Evolutionary conservation across 2,329 filamentous ascomycete genomes (phyloP).

Genomic region (Pyrenochaeta sp.): DNA sequence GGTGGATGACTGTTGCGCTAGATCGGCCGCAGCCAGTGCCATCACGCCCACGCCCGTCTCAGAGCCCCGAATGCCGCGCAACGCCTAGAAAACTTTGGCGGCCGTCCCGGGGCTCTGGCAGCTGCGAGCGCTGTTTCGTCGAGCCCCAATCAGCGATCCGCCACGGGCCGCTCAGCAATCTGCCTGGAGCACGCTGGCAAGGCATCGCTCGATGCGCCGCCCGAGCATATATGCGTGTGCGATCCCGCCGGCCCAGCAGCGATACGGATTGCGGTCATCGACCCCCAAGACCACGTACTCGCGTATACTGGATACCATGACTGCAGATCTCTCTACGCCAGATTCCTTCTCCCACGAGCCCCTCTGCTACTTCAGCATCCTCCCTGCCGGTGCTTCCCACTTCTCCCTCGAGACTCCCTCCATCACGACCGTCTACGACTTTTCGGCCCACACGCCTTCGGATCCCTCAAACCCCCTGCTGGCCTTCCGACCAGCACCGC

Average conservation of each 20-base stretch:
- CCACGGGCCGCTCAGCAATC: constrained; percentile 7
- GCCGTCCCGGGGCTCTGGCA: constrained; percentile 8
- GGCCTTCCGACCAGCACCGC: constrained; percentile 32
- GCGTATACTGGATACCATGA: constrained; percentile 19
- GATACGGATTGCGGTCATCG: constrained; percentile 17
- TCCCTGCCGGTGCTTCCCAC: constrained; percentile 33
- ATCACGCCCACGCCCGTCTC: constrained; percentile 5
- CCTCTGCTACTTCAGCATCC: constrained; percentile 44
- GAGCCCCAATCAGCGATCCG: constrained; percentile 15
- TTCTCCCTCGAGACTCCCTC: constrained; percentile 44
- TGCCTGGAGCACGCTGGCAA: constrained; percentile 6
- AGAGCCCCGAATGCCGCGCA: constrained; percentile 1
- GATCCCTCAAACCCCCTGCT: constrained; percentile 47
- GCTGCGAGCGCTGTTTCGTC: constrained; percentile 1
- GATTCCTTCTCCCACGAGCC: constrained; percentile 15
- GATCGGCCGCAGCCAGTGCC: too few relatives aligned
- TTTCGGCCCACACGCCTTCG: constrained; percentile 31
- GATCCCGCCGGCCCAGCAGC: constrained; percentile 13
- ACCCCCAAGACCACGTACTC: constrained; percentile 6
- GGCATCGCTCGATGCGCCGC: constrained; percentile 16
- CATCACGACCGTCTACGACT: constrained; percentile 27
- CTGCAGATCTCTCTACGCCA: constrained; percentile 15
- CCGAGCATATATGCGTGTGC: constrained; percentile 19
- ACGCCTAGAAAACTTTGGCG: constrained; percentile 4
- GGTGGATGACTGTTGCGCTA: neutral